These are phyloP conservation scores for Trichosanthes truncata DNA, from an alignment of 306 rosid genomes.

Conservation along the genomic window DNA sequence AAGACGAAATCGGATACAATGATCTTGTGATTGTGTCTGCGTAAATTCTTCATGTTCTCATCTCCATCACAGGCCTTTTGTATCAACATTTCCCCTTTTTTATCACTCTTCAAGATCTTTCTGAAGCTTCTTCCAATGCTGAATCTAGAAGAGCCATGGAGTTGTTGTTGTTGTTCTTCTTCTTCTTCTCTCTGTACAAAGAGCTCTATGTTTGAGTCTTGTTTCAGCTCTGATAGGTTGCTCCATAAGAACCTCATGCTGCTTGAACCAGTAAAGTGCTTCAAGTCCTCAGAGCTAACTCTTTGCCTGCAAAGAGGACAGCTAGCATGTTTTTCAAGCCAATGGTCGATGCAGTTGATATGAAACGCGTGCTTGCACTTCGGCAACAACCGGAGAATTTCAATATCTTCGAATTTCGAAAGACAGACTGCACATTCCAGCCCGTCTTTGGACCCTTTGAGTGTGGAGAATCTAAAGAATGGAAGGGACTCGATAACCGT, in stretches of 20 bases:
- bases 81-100: constrained; percentile 42
- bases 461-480: constrained; percentile 77
- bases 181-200: constrained; percentile 85
- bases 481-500: constrained; percentile 86
- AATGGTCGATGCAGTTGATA: constrained; percentile 70
- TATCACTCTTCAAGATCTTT: constrained; percentile 26
- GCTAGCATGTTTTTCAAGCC: constrained; percentile 89
- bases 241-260: constrained; percentile 50
- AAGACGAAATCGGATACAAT: constrained; percentile 59
- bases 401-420: constrained; percentile 75
- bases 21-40: constrained; percentile 69
- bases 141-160: constrained; percentile 55
- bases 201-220: constrained; percentile 65
- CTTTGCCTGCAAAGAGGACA: constrained; percentile 84
- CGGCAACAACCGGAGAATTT: constrained; percentile 66
- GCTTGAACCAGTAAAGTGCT: constrained; percentile 39
- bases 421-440: constrained; percentile 84
- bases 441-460: constrained; percentile 76
- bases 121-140: constrained; percentile 83
- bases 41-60: constrained; percentile 26
- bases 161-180: constrained; percentile 14
- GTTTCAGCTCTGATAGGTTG: constrained; percentile 30
- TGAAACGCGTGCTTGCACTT: constrained; percentile 94
- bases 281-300: constrained; percentile 53
- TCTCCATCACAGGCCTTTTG: constrained; percentile 19